Base-by-base conservation (phyloP, 75 land plant species). In the Sequoia sempervirens region DNA sequence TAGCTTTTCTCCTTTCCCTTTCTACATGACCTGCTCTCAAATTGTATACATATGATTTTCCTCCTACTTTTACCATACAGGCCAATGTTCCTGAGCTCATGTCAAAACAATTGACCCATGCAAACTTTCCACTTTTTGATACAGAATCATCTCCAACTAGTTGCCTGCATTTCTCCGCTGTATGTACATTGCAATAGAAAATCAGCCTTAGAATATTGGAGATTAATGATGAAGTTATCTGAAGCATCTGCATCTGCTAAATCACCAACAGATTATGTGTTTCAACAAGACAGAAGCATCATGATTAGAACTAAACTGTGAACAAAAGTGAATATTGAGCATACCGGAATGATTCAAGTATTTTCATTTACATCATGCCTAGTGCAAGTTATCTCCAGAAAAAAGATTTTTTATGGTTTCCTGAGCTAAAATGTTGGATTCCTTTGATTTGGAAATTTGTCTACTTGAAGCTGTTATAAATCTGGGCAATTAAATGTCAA, bases 21-120 rank as follows among this genome's bases (percentile, higher is more conserved):
- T 90, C 90, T 32, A 90, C 84, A 36, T 85, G 26, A 11, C 80
- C 84, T 46, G 81, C 43, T 23, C 90, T 83, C 26, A 90, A 40
- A 80, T 73, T 90, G 83, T 88, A 78, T 14, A 83, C 86, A 83
- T 83, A 90, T 9, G 85, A 80, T 36, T 90, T 90, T 5, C 52
- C 78, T 34, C 87, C 91, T 61, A 88, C 87, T 20, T 90, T 90
- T 46, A 82, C 84, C n/a, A 54, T 30, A 75, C 91, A 90, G 12
- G 91, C 87, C 56, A 90, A 47, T 41, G 91, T 53, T 17, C 91
- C 91, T 9, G 81, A 47, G 1, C 85, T 86, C 40, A 88, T 36
- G 73, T 90, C 91, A 79, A 90, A 86, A 85, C 91, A 90, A 53
- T 89, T 90, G 36, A 86, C 47, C 84, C 83, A 88, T 7, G 84